A percentile compares a stretch with the other conserved stretches of the same genome.
Conservation (phyloP, 2,329 filamentous ascomycete genomes). For the Fusarium sp. region DNA sequence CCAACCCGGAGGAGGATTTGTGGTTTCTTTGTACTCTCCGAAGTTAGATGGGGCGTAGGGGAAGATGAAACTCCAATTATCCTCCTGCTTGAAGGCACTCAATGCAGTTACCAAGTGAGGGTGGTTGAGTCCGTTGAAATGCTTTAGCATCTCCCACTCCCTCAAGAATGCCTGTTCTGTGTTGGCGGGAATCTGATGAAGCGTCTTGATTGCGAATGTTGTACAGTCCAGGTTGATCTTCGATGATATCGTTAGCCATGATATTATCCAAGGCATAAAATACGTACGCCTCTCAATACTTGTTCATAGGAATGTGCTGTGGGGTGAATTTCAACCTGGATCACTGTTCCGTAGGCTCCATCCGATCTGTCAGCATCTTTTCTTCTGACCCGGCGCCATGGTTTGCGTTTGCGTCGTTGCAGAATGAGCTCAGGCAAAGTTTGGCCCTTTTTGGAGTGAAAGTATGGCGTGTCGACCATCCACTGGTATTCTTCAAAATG, state of each 20-base stretch:
- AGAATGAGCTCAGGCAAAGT: no score
- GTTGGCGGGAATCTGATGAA: background rate
- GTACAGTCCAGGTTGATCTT: conserved; percentile 1
- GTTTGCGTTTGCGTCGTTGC: no score
- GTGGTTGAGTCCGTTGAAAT: conserved; percentile 10
- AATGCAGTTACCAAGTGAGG: conserved; percentile 12
- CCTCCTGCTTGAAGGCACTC: background rate
- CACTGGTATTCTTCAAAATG: no score
- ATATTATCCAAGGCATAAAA: rapidly evolving
- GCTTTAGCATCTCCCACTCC: conserved; percentile 2
- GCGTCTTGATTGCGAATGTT: conserved; percentile 14
- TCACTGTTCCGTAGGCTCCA: no score
- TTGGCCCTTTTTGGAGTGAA: no score
- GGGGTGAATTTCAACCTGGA: no score
- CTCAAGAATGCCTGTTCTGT: background rate
- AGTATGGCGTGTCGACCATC: no score
- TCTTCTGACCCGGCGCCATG: no score
- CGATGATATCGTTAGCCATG: rapidly evolving
- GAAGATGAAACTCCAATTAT: conserved; percentile 12
- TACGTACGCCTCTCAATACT: no score
- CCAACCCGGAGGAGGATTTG: rapidly evolving
- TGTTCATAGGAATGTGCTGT: no score
- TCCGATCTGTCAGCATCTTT: no score
- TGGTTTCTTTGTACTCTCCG: background rate
- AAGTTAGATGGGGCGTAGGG: conserved; percentile 5